Evolutionary conservation across 129 eudicot genomes (phyloP), one percentile per base, ranked within the genome.

Genomic region (Dittrichia graveolens): DNA sequence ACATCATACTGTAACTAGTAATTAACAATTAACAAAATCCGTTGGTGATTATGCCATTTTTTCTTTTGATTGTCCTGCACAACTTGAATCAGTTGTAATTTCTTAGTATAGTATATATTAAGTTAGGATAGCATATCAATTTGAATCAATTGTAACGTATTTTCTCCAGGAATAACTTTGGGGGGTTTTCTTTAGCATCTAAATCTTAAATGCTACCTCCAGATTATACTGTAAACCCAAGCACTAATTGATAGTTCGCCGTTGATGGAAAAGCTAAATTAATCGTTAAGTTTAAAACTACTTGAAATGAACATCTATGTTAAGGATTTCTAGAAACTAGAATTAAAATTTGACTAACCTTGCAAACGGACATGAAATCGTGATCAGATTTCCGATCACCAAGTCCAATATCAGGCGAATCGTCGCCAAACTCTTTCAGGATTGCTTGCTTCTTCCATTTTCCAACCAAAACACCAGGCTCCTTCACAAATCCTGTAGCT

Each of bases 301-400:
- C 41, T 38, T 46, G 63, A 74, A 74, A 18, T 14, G 3, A 19
- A 42, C 47, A 74, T 49, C 18, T 9, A 53, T 19, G 43, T 42
- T 42, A 54, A 38, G 11, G 3, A 55, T 5, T 53, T 14, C 6
- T 16, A 39, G 8, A 58, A 59, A 46, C 12, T 19, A 69, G 46
- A 47, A 75, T 40, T 35, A 3, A 58, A 65, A 73, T 45, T 31
- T 1, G 61, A 77, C 82, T 41, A 19, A 95, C 99, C 99, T 95
- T 95, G 87, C 99, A 95, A 73, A 88, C 61, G 18, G 97, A 83
- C 96, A 95, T 95, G 76, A 90, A 95, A 83, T 91, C 99, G 47
- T 91, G 99, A 75, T 95, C 99, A 9, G 97, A 84, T 65, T 78
- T 83, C 13, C 99, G 94, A 78, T 95, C 99, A 31, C 99, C 99